These are phyloP conservation scores for Phialocephala sp. DNA, from an alignment of 2,329 filamentous ascomycete genomes.

Conservation along the genomic window DNA sequence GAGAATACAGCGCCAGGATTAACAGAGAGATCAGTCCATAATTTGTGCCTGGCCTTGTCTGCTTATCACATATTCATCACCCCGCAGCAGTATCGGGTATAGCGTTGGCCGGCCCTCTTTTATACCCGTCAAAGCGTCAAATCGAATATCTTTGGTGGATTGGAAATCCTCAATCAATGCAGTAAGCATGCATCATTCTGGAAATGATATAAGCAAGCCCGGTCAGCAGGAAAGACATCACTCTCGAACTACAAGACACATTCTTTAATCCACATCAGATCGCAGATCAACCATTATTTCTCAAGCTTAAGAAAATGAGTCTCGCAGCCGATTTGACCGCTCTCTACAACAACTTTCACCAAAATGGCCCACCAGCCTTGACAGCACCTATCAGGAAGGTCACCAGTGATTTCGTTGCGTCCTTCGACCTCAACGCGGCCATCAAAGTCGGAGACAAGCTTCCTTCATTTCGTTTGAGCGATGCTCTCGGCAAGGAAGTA, in stretches of 20 bases:
- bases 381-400: constrained; percentile 25
- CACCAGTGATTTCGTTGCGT: constrained; percentile 20
- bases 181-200: background rate
- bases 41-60: background rate
- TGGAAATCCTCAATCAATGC: background rate
- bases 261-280: background rate
- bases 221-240: background rate
- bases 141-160: background rate
- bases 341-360: constrained; percentile 23
- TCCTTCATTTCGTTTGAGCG: constrained; percentile 44
- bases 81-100: background rate
- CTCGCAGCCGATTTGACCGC: constrained; percentile 26
- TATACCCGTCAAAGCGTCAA: background rate
- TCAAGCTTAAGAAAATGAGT: constrained; percentile 17
- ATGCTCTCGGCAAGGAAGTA: constrained; percentile 45
- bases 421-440: constrained; percentile 31
- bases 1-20: background rate
- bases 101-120: background rate
- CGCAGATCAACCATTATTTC: background rate
- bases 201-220: background rate
- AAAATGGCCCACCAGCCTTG: constrained; percentile 22
- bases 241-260: background rate
- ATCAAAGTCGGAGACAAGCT: constrained; percentile 45
- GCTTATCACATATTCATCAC: background rate
- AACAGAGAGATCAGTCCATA: background rate